Base-by-base conservation (phyloP, 2,329 filamentous ascomycete species). In the Colletotrichum eremochloae region DNA sequence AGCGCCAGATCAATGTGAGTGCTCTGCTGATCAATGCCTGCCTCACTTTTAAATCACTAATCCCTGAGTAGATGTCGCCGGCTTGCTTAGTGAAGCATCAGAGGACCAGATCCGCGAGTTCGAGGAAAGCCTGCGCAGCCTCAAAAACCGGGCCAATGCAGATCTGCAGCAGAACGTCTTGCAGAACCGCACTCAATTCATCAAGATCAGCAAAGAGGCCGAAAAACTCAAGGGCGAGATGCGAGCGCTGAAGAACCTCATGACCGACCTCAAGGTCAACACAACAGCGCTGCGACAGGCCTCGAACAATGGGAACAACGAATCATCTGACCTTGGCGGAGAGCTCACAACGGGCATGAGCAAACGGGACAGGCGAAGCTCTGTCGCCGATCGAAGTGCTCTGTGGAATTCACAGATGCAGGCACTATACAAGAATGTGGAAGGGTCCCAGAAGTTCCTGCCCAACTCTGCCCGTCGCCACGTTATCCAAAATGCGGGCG, bases 161-260 rank as follows among this genome's bases (percentile, higher is more conserved):
- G 95, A 98, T 77, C 86, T 99, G 31, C 96, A 98, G 82, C 94
- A 97, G 79, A 98, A 95, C 82, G 93, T 99, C 63, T 96, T 97
- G 82, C 95, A 98, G 81, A 99, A 99, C 82, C 91, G 96, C 61
- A 97, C 94, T 0, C 96, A 98, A 79, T 99, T 99, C 80, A 98
- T 99, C 86, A 97, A 97, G 82, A 98, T 99, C 82, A 98, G 95
- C 80, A 98, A 98, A 83, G 96, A 99, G 84, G 96, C 97, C 2
- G 96, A 99, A 83, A 98, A 97, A 84, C 90, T 99, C 70, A 98
- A 98, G 83, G 90, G 91, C 67, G 96, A 99, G 81, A 98, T 99
- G 96, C 90, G 94, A 64, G 94, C 94, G 8, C 88, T 99, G 42
- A 91, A 94, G 56, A 94, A 94, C 75, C 87, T 98, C 64, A 98